Base-by-base conservation (phyloP, 2,329 filamentous ascomycete genomes). In the Teratosphaeria destructans region DNA sequence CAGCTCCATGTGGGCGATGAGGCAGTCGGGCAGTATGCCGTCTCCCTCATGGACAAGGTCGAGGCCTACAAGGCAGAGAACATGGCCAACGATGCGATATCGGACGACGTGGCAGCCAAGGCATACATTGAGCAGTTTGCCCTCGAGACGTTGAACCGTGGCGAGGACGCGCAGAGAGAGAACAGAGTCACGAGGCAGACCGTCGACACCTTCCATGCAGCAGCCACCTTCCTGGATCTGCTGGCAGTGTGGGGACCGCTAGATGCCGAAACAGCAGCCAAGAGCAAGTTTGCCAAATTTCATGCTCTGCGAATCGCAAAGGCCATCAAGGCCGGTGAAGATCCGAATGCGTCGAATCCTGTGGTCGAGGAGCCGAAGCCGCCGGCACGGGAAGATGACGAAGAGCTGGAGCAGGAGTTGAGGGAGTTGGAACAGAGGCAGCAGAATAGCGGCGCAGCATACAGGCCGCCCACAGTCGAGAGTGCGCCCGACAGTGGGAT, bases 211-310 rank as follows among this genome's bases (percentile, higher is more conserved):
- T 95, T 97, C 66, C 88, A 92, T 70, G 94, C 95, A 1, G 90
- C 94, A 0, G 87, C 90, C 0, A 95, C 91, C 0, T 97, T 99
- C 73, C 85, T 97, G 69, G 90, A 96, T 66, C 80, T 97, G 5
- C 82, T 90, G 59, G 86, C 86, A 64, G 88, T 96, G 68, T 99
- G 93, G 91, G 87, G 85, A 5, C 75, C 83, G 0, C 77, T 86
- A 11, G 89, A 95, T 37, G 76, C 82, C 0, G 91, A 97, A 69
- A 84, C 86, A 23, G 80, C 85, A 47, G 84, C 90, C 58, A 97
- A 96, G 79, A 90, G 93, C 75, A 96, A 95, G 73, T 99, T 90
- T 72, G 91, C 93, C 52, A 99, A 97, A 74, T 99, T 90, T 82
- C 95, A 97, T 73, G 92, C 93, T 2, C 78, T 93, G 39, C 85